Evolutionary conservation across 345 rosid genomes (phyloP).

Genomic region (Tarenaya hassleriana): DNA sequence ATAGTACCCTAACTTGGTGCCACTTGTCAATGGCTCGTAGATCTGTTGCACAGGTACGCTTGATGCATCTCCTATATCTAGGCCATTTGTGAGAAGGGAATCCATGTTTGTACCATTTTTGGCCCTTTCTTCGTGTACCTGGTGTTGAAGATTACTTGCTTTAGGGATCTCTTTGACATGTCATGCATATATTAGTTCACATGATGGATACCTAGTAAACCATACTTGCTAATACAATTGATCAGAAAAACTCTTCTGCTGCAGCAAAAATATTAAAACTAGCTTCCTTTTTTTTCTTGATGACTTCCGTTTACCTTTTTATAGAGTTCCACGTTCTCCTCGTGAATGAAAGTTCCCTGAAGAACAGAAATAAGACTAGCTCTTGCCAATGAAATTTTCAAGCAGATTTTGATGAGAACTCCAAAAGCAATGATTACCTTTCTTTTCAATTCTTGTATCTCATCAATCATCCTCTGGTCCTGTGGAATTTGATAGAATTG

Average conservation of each 20-base stretch:
- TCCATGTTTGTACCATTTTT: constrained; percentile 32
- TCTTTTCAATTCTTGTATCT: constrained; percentile 52
- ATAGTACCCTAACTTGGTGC: constrained; percentile 47
- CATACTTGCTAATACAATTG: too few relatives aligned
- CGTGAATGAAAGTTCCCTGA: constrained; percentile 50
- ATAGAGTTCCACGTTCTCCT: constrained; percentile 50
- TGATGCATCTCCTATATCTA: constrained; percentile 35
- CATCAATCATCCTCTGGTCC: constrained; percentile 49
- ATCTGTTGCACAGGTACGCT: constrained; percentile 43
- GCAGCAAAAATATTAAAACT: constrained; percentile 20
- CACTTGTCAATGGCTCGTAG: constrained; percentile 32
- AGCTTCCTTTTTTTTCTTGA: constrained; percentile 69
- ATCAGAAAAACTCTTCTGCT: too few relatives aligned
- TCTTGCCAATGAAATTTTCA: not conserved
- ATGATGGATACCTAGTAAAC: too few relatives aligned
- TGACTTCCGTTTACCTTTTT: constrained; percentile 38
- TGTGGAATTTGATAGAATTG: constrained; percentile 23
- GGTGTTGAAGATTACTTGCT: not conserved
- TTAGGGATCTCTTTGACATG: too few relatives aligned
- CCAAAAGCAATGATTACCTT: constrained; percentile 33
- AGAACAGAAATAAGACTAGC: not conserved
- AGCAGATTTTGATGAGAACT: not conserved
- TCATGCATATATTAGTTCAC: too few relatives aligned
- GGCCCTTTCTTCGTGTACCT: constrained; percentile 49
- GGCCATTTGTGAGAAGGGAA: constrained; percentile 30